Evolutionary conservation across 352 stramenopile genomes (phyloP).

Genomic region (Halophytophthora batemanensis): DNA sequence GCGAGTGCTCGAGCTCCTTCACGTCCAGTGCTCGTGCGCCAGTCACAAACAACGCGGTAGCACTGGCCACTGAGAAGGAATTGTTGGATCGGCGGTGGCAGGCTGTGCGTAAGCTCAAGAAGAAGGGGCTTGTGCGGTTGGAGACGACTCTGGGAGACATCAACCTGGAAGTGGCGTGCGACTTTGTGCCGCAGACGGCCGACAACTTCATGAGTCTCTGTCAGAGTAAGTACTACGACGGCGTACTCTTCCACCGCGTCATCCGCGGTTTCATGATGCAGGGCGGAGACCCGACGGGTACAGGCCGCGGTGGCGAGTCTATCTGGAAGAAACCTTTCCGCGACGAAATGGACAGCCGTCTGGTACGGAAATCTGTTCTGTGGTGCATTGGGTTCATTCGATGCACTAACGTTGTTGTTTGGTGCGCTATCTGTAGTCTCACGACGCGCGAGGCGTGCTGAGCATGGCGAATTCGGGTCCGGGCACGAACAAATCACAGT

Average conservation of each 20-base stretch:
- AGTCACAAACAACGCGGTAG: constrained; percentile 56
- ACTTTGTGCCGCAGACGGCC: constrained; percentile 94
- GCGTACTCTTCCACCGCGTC: constrained; percentile 94
- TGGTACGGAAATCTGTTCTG: constrained; percentile 48
- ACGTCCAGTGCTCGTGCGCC: constrained; percentile 91
- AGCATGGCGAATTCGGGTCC: constrained; percentile 97
- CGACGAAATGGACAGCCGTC: constrained; percentile 96
- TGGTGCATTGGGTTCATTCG: constrained; percentile 8
- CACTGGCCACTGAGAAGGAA: constrained; percentile 55
- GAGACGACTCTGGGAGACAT: constrained; percentile 93
- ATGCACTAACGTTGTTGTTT: background rate
- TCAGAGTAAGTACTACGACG: constrained; percentile 92
- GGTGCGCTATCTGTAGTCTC: constrained; percentile 37
- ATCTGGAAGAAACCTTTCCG: constrained; percentile 93
- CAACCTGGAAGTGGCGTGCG: constrained; percentile 95
- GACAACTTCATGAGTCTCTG: constrained; percentile 98
- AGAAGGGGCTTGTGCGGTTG: constrained; percentile 97
- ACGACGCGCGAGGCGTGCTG: constrained; percentile 90
- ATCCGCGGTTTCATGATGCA: constrained; percentile 98
- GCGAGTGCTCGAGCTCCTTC: constrained; percentile 90
- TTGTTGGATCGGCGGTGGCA: constrained; percentile 79
- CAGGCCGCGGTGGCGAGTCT: constrained; percentile 91
- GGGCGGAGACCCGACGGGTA: constrained; percentile 93
- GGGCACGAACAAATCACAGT: constrained; percentile 97
- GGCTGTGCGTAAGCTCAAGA: constrained; percentile 88